Conservation (phyloP, 768 basidiomycete genomes). For the Fomitopsis serialis region DNA sequence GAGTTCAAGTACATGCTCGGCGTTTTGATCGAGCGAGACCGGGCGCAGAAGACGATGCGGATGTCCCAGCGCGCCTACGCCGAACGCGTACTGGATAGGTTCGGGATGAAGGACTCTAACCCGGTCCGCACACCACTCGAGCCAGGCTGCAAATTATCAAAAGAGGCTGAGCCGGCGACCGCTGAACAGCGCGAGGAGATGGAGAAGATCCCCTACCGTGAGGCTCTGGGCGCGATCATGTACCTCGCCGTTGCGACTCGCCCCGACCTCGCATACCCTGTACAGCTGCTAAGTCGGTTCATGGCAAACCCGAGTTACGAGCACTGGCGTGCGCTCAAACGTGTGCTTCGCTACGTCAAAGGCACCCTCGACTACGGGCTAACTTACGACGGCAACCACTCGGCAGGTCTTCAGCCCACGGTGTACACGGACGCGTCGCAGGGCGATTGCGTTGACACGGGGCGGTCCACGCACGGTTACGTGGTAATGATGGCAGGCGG, state of each 20-base stretch:
- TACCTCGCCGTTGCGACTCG: no score
- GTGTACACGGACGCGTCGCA: not conserved
- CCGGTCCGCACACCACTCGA: constrained; percentile 17
- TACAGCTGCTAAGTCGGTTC: constrained; percentile 8
- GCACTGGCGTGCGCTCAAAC: constrained; percentile 21
- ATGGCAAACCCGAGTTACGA: constrained; percentile 8
- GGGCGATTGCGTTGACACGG: not conserved
- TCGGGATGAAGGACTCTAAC: constrained; percentile 18
- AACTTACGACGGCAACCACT: not conserved
- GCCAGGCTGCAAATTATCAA: constrained; percentile 4
- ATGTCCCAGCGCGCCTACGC: constrained; percentile 8
- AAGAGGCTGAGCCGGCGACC: not conserved
- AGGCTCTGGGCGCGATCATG: constrained; percentile 1
- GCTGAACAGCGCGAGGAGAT: not conserved
- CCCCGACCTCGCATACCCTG: constrained; percentile 7
- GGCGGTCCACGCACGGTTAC: constrained; percentile 23
- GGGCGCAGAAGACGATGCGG: no score
- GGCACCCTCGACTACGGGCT: constrained; percentile 16
- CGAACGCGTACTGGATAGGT: constrained; percentile 13
- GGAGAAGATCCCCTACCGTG: constrained; percentile 1
- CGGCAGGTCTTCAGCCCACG: not conserved
- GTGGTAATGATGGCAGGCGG: constrained; percentile 27
- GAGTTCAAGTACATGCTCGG: no score
- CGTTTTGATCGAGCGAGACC: no score
- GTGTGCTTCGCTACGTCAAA: constrained; percentile 22